Conservation (phyloP, 305 asterid species). For the Plantago lanceolata region DNA sequence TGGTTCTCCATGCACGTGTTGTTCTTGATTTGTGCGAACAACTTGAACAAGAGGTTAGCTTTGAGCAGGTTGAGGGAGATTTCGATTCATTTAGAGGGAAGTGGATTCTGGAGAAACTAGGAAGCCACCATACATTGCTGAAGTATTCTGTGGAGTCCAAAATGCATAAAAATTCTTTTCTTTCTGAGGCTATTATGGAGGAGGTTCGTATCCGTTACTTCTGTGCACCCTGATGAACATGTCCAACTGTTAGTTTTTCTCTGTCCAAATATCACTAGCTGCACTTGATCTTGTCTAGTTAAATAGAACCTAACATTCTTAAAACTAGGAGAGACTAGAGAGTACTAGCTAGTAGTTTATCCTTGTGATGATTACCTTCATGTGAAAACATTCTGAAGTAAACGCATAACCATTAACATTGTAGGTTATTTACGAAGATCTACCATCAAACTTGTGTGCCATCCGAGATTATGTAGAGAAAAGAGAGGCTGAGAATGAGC, state of each 20-base stretch:
- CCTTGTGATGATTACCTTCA: not conserved
- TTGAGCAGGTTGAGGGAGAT: conserved; percentile 92
- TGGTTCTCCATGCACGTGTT: conserved; percentile 96
- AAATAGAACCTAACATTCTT: not conserved
- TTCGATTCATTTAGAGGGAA: conserved; percentile 78
- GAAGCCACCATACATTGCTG: conserved; percentile 78
- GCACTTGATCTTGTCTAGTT: not conserved
- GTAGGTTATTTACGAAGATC: conserved; percentile 93
- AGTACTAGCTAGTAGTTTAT: not conserved
- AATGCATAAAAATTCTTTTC: conserved; percentile 85
- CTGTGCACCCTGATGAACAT: not conserved
- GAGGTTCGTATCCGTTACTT: conserved; percentile 50
- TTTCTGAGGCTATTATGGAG: conserved; percentile 96
- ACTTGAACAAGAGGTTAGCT: conserved; percentile 74
- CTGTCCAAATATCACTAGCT: not conserved
- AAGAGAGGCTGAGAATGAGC: conserved; percentile 33
- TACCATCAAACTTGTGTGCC: conserved; percentile 93
- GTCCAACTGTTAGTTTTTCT: not conserved
- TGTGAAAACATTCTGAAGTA: not conserved
- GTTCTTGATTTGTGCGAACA: conserved; percentile 75
- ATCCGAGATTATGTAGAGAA: conserved; percentile 76
- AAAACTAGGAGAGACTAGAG: not conserved
- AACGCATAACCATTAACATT: not conserved
- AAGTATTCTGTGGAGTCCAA: conserved; percentile 90
- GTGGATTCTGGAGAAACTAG: conserved; percentile 88